These are phyloP conservation scores for Pseudotulostoma volvatum DNA, from an alignment of 495 filamentous ascomycete genomes.

Conservation along the genomic window DNA sequence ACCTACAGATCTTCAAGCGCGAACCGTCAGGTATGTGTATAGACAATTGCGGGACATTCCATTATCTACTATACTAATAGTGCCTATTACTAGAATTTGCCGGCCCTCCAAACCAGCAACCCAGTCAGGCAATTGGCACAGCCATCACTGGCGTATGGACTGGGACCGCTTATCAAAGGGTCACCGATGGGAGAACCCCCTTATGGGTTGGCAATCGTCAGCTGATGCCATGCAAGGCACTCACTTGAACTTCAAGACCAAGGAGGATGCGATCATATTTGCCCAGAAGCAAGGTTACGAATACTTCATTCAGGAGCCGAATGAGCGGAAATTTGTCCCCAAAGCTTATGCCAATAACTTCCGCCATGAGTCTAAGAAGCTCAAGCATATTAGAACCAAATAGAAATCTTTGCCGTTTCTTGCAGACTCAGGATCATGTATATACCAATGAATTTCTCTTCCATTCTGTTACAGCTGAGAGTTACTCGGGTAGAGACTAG, in stretches of 20 bases:
- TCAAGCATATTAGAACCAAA: constrained; percentile 91
- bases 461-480: constrained; percentile 1
- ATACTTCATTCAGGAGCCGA: constrained; percentile 97
- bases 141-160: constrained; percentile 89
- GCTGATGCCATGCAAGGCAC: constrained; percentile 88
- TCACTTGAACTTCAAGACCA: constrained; percentile 72
- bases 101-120: constrained; percentile 79
- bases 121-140: constrained; percentile 75
- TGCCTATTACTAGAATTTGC: constrained; percentile 90
- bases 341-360: constrained; percentile 99
- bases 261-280: constrained; percentile 89
- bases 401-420: constrained; percentile 25
- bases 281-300: constrained; percentile 98
- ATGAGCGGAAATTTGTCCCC: constrained; percentile 63
- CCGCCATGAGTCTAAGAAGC: constrained; percentile 59
- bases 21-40: constrained; percentile 68
- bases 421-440: constrained; percentile 28
- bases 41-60: too few species aligned
- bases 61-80: too few species aligned
- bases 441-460: constrained; percentile 21
- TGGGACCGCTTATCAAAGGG: constrained; percentile 84
- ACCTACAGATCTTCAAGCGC: constrained; percentile 79
- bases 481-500: too few species aligned
- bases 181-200: constrained; percentile 92
- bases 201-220: constrained; percentile 98